These are phyloP conservation scores for Dactylellina haptotyla DNA, from an alignment of 2,329 filamentous ascomycete genomes.

Conservation along the genomic window DNA sequence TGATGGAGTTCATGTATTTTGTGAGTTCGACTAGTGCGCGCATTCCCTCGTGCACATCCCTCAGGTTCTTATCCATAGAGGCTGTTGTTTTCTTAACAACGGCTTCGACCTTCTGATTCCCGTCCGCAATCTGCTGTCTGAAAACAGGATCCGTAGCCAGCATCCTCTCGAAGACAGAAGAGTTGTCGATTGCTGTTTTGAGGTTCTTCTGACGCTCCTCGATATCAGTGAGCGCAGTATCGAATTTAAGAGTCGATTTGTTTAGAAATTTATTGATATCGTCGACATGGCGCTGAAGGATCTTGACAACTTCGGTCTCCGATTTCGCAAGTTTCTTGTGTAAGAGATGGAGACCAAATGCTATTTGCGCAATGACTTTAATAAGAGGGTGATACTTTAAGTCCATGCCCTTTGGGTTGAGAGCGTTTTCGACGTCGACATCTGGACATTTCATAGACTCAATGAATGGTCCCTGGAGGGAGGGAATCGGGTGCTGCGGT, in stretches of 20 bases:
- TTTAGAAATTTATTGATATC: constrained; percentile 93
- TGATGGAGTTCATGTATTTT: constrained; percentile 76
- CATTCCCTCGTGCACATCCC: constrained; percentile 81
- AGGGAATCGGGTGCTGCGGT: constrained; percentile 75
- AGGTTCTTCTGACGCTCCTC: constrained; percentile 81
- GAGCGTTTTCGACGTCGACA: constrained; percentile 75
- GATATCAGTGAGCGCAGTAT: constrained; percentile 80
- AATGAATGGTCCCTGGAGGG: constrained; percentile 83
- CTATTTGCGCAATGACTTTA: constrained; percentile 91
- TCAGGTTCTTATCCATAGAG: constrained; percentile 78
- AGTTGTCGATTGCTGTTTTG: constrained; percentile 82
- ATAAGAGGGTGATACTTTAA: constrained; percentile 86
- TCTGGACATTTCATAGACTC: constrained; percentile 75
- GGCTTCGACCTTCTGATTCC: constrained; percentile 90
- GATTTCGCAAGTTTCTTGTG: constrained; percentile 87
- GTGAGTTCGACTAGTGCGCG: constrained; percentile 80
- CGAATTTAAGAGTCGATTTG: constrained; percentile 83
- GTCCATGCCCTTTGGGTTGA: constrained; percentile 79
- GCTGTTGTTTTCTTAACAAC: constrained; percentile 82
- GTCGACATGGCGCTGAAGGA: constrained; percentile 90
- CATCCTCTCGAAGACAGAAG: constrained; percentile 82
- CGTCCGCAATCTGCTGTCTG: constrained; percentile 80
- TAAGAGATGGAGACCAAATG: constrained; percentile 89
- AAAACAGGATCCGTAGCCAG: constrained; percentile 81
- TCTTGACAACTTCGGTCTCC: constrained; percentile 84